A percentile compares a stretch with the other conserved stretches of the same genome.
These are phyloP conservation scores for Xylaria sp. DNA, from an alignment of 2,329 filamentous ascomycete species.

Conservation along the genomic window DNA sequence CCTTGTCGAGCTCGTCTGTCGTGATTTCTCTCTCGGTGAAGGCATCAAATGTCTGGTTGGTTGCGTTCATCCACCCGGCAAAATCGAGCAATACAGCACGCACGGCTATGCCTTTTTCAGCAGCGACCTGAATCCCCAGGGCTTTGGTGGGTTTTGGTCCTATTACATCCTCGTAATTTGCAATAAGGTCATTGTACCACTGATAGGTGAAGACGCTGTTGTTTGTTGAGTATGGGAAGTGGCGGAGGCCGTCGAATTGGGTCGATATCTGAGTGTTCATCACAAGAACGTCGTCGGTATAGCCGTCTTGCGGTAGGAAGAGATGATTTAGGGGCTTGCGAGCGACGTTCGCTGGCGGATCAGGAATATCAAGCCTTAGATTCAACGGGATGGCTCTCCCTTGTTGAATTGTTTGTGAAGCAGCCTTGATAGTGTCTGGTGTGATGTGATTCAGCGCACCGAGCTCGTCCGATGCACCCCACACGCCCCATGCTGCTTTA, in stretches of 20 bases:
- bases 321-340: conserved; percentile 27
- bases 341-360: conserved; percentile 9
- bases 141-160: conserved; percentile 22
- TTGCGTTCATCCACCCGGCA: conserved; percentile 25
- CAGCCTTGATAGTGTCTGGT: conserved; percentile 15
- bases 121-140: conserved; percentile 21
- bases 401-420: conserved; percentile 17
- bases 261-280: conserved; percentile 33
- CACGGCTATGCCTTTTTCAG: conserved; percentile 28
- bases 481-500: conserved; percentile 30
- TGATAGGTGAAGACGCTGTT: conserved; percentile 23
- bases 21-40: conserved; percentile 15
- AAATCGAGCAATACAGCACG: conserved; percentile 28
- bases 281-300: conserved; percentile 29
- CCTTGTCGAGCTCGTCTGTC: conserved; percentile 12
- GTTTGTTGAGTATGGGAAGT: conserved; percentile 29
- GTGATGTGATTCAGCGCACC: conserved; percentile 33
- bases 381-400: conserved; percentile 23
- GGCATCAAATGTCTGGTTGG: conserved; percentile 22
- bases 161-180: conserved; percentile 30
- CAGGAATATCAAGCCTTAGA: conserved; percentile 20
- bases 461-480: conserved; percentile 25
- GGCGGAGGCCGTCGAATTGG: conserved; percentile 28
- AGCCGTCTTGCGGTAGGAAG: conserved; percentile 19
- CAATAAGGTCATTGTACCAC: conserved; percentile 30